Conservation (phyloP, 169 alveolate species). For the Plasmodium billcollinsi region DNA sequence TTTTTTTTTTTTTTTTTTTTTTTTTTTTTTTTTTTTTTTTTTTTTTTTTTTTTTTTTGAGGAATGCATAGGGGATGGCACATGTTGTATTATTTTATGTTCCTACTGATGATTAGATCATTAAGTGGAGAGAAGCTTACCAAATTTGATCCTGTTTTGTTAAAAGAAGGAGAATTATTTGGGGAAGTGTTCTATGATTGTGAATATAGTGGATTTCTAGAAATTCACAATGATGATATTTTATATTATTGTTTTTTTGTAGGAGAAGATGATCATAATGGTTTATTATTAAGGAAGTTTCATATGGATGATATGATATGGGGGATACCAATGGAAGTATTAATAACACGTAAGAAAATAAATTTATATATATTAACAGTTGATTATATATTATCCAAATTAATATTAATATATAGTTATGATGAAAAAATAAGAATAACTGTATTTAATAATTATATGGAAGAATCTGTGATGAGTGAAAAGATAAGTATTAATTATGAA, state of each 20-base stretch:
- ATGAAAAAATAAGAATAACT: constrained; percentile 15
- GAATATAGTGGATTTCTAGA: constrained; percentile 36
- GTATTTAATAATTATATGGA: constrained; percentile 48
- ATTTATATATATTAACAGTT: constrained; percentile 5
- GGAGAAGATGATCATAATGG: constrained; percentile 48
- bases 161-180: constrained; percentile 35
- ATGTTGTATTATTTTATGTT: no score
- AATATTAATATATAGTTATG: constrained; percentile 18
- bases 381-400: constrained; percentile 17
- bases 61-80: no score
- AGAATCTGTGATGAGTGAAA: constrained; percentile 1
- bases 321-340: constrained; percentile 20
- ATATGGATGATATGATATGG: constrained; percentile 12
- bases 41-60: no score
- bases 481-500: constrained; percentile 25
- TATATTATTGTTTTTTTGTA: constrained; percentile 44
- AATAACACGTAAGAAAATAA: constrained; percentile 3
- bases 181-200: constrained; percentile 15
- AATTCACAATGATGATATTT: neutral
- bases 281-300: constrained; percentile 6
- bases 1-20: neutral
- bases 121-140: neutral
- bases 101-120: neutral
- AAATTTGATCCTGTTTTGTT: constrained; percentile 19
- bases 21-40: neutral